Conservation (phyloP, 1,139 yeast genomes). For the Diutina scorzettiae region DNA sequence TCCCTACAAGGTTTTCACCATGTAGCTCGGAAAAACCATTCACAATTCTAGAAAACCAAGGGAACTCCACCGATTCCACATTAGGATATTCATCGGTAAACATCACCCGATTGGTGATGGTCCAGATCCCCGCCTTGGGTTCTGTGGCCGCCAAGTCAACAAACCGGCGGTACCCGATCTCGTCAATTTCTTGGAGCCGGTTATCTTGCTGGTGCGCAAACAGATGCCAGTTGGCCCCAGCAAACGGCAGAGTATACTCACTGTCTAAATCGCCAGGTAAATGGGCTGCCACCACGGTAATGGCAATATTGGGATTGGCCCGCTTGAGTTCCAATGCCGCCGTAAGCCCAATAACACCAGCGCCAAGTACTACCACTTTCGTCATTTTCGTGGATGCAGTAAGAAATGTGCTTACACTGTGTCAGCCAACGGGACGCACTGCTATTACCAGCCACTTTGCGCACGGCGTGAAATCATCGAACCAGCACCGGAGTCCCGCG, state of each 20-base stretch:
- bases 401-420: too few relatives aligned
- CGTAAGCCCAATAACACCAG: conserved; percentile 6
- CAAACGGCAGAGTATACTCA: conserved; percentile 11
- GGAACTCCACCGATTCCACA: conserved; percentile 14
- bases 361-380: conserved; percentile 4
- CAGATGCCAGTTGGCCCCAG: conserved; percentile 12
- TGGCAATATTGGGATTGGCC: conserved; percentile 6
- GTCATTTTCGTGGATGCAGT: background rate
- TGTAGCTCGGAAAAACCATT: conserved; percentile 13
- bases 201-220: conserved; percentile 8
- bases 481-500: too few relatives aligned
- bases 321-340: conserved; percentile 6
- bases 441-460: too few relatives aligned
- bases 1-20: background rate
- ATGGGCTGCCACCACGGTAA: conserved; percentile 9
- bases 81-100: conserved; percentile 18
- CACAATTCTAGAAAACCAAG: conserved; percentile 37
- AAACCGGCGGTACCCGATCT: conserved; percentile 27
- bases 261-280: conserved; percentile 10
- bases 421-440: too few relatives aligned
- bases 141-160: conserved; percentile 24
- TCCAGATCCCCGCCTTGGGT: conserved; percentile 36
- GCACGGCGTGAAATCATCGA: too few relatives aligned
- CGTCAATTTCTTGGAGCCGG: conserved; percentile 19
- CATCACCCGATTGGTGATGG: conserved; percentile 17